Base-by-base conservation (phyloP, 169 alveolate genomes). In the Cryptosporidium xiaoi region DNA sequence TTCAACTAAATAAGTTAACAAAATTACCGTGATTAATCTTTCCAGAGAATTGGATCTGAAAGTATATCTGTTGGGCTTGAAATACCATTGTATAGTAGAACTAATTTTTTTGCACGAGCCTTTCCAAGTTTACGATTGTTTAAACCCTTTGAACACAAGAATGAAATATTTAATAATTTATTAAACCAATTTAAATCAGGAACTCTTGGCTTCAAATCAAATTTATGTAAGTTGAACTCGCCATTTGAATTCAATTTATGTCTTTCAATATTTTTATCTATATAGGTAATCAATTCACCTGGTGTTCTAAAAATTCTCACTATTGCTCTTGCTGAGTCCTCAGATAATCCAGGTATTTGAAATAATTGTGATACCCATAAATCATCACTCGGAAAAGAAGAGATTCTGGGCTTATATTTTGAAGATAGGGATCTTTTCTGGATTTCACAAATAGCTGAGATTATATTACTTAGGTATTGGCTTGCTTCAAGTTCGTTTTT, bases 331-430 rank as follows among this genome's bases (percentile, higher is more conserved):
- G 87, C 87, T 24, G 87, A 77, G 31, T 77, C 87, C 33, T 77
- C 87, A 16, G 87, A 77, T 24, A 77, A 56, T 6, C 87, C 87
- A 36, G 87, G 87, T 40, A 77, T 77, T 62, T 77, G 87, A 34
- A 77, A 27, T 20, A 77, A 20, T 77, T 77, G 87, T 46, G 87
- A 44, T 44, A 77, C 40, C 87, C 87, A 77, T 15, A 66, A 40
- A 77, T 44, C 56, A 34, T 15, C 69, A 77, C 46, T 62, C 56
- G 71, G 8, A 24, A 58, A 20, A n/a, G 87, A 60, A n/a, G 16
- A 36, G 18, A 24, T 62, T 62, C 55, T 77, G 2, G 87, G 87
- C 8, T 62, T 77, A 60, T 77, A 77, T 44, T 77, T 77, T 31
- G 87, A 77, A 8, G 87, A 62, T 24, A 77, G 8, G 7, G 87